Evolutionary conservation across 768 basidiomycete species (phyloP), one percentile per base, ranked within the genome.

Genomic region (Auricularia heimuer): DNA sequence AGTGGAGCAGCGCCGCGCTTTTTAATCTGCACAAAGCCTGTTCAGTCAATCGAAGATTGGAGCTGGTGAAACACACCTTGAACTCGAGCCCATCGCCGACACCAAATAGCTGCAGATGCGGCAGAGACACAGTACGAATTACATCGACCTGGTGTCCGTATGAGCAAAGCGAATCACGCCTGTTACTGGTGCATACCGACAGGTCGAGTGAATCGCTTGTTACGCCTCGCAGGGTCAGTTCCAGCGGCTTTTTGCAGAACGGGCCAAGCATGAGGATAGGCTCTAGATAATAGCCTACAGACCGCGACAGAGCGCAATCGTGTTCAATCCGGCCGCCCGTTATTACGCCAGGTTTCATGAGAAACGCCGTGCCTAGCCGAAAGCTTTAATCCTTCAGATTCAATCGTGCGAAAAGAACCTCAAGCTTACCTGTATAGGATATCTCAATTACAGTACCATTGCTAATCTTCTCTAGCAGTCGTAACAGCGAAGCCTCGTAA

Each of bases 391-490:
- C 47, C 33, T 39, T 61, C 35, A 63, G 33, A 39, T 3, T 2
- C 16, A 62, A 54, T 7, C 54, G 29, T 6, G 45, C 33, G 54
- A 21, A 45, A 63, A 21, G 62, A 63, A 16, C 37, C 11, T 63
- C 37, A n/a, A 10, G 68, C 83, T 64, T 68, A 89, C 94, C 96
- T 24, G 97, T 98, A 6, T 95, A 88, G 2, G 94, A 96, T 62
- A 99, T 98, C 74, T 98, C 97, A 66, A 98, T 90, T 35, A 92
- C 77, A 4, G 92, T 92, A 2, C 96, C 97, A 80, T 98, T 98
- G 3, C 12, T 42, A 42, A 42, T 7, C 7, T 8, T 14, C 39
- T 7, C 12, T 42, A 42, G 39, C 39, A 42, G 39, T 7, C 39
- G 39, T 14, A 42, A 14, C 8, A 8, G 39, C 7, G 7, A 42